Conservation (phyloP, 2,329 filamentous ascomycete species). For the Epicoccum sorghinum region DNA sequence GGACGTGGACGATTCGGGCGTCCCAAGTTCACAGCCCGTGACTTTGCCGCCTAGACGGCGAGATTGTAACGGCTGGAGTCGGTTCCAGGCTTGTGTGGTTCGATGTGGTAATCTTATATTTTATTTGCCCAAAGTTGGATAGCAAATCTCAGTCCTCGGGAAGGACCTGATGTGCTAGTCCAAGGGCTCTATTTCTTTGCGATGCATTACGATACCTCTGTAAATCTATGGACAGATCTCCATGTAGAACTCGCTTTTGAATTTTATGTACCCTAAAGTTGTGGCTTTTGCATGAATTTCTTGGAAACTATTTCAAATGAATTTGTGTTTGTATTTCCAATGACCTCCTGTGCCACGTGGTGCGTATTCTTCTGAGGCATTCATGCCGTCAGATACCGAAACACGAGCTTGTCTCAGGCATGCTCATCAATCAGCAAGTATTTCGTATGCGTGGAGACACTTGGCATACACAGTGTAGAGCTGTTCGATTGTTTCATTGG, state of each 20-base stretch:
- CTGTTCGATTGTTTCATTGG: no score
- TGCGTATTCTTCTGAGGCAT: constrained; percentile 7
- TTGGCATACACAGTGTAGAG: no score
- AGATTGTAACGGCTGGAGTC: not conserved
- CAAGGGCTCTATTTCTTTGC: constrained; percentile 33
- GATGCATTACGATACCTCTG: constrained; percentile 35
- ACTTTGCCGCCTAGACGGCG: constrained; percentile 39
- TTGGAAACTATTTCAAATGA: not conserved
- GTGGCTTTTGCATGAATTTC: not conserved
- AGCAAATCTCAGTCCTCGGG: constrained; percentile 32
- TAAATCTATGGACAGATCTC: constrained; percentile 35
- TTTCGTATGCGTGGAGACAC: not conserved
- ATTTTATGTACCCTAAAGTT: not conserved
- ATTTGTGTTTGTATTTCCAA: not conserved
- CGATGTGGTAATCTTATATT: constrained; percentile 39
- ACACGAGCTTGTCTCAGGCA: constrained; percentile 10
- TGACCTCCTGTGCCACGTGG: not conserved
- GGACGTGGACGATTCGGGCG: constrained; percentile 33
- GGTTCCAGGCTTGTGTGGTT: constrained; percentile 12
- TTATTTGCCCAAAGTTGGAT: constrained; percentile 30
- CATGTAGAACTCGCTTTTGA: constrained; percentile 4
- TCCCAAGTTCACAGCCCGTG: constrained; percentile 39
- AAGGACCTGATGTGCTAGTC: constrained; percentile 35
- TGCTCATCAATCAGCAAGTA: constrained; percentile 5
- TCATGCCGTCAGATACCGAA: constrained; percentile 17